Evolutionary conservation across 345 rosid genomes (phyloP), one percentile per base, ranked within the genome.

Genomic region (Bruguiera sexangula): DNA sequence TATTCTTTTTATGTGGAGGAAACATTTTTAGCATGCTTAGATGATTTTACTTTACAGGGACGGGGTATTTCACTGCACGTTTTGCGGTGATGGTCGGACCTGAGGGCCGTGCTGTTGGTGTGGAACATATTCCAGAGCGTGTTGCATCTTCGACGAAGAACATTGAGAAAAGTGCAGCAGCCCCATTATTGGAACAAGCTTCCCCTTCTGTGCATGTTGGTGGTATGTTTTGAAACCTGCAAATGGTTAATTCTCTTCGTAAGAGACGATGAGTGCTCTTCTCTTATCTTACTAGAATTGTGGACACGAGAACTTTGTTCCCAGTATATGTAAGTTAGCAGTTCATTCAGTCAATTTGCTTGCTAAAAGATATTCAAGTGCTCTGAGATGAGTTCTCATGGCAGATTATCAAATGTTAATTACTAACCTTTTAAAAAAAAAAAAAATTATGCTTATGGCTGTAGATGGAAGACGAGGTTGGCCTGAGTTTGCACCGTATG

Each of bases 61-160:
- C 94, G 11, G 98, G 99, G n/a, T 96, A 90, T 74, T 83, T 96
- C 74, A 89, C 96, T 20, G 98, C 93, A 60, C 92, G 97, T 84
- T 90, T 96, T 81, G 94, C 97, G 1, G 26, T 89, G 43, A 90
- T 96, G 98, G 97, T 96, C 69, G 98, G 96, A 68, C 78, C 84
- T 21, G 81, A 86, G 62, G 98, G 99, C 6, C 90, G 88, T 20
- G 91, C 86, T 69, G 85, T 92, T 76, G 98, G 98, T 2, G 90
- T 92, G 9, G 99, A 96, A 62, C 99, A 96, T 82, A 92, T 92
- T 58, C 91, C 96, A 43, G 87, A 92, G 73, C 75, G 92, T 73
- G 94, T 79, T 69, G 70, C 80, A 69, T 77, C 78, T 65, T 90
- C 99, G 8, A 82, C 84, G 70, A 74, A 85, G 80, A 90, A 92